Base-by-base conservation (phyloP, 2,329 filamentous ascomycete genomes). In the Chrysoporthe puriensis region DNA sequence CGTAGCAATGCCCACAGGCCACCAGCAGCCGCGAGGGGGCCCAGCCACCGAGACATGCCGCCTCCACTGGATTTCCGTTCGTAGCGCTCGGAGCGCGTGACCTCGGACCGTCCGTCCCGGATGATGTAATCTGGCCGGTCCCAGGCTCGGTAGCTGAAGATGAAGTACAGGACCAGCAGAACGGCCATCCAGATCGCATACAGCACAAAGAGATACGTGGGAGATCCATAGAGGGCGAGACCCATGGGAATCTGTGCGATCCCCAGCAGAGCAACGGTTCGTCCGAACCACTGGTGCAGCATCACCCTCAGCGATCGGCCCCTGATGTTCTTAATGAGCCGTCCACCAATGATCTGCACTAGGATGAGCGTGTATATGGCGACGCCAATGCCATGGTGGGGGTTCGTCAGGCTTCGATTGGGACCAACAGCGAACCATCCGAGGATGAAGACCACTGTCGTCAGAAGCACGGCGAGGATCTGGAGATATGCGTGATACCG, bases 171-270 rank as follows among this genome's bases (percentile, higher is more conserved):
- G 1, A 94, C 74, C 18, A 97, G 72, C 44, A 97, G 81, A 21
- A 91, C 84, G 40, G 88, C 87, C 77, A 91, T 90, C 83, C 91
- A 95, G 0, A 98, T 71, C 0, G 94, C 86, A 75, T 91, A 99
- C 3, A 98, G 82, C 63, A 99, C 89, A 77, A 98, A 99, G 3
- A 94, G 85, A 48, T 86, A 87, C 74, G 91, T 88, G 5, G 96
- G 95, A 42, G 94, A 97, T 6, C 96, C 96, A 74, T 97, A 99
- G 1, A 99, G 84, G 0, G 94, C 94, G 59, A 99, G 83, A 0
- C 96, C 96, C 0, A 99, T 84, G 0, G 96, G 91, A 13, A 99
- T 88, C 76, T 99, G 96, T 3, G 90, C 86, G 71, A 98, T 89
- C 0, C 93, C 96, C 4, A 99, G 83, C 21, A 98, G 79, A 2